Evolutionary conservation across 768 basidiomycete genomes (phyloP), one percentile per base, ranked within the genome.

Genomic region (Tulasnella sp.): DNA sequence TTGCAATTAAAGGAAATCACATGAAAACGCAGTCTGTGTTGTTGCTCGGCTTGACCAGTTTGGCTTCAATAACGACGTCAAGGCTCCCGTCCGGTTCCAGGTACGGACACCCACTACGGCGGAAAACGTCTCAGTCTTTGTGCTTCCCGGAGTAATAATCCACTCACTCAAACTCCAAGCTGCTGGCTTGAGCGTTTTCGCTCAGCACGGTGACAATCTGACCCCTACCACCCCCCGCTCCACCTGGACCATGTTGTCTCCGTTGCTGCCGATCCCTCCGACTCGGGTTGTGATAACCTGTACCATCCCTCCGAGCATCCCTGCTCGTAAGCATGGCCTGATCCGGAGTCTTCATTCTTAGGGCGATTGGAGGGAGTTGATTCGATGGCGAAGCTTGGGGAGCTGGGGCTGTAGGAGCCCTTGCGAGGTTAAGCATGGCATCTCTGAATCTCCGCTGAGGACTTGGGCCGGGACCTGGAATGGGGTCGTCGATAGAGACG

Each of bases 131-230:
- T 74, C 15, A 74, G 67, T 20, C 20, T 23, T 51, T 51, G 20
- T 3, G 20, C 23, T 32, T 61, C 29, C 5, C n/a, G 13, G 18
- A 5, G 15, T 40, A 39, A 32, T 37, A n/a, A 55, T 70, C 3
- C 2, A 78, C 77, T 48, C 73, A 78, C 77, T 78, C 77, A 51
- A 78, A 78, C 71, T 78, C 42, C n/a, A 78, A 29, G 20, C 42
- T 48, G 26, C 39, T 44, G 48, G 69, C 77, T n/a, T 77, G 67
- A 13, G 77, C 39, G 35, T 77, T 37, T n/a, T 77, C 70, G 42
- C 61, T 72, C 10, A 77, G 40, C 40, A 72, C 42, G n/a, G 29
- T n/a, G 6, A 26, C 40, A 18, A 70, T 77, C 29, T 42, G 77
- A 18, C 76, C 76, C 20, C 69, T 77, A 20, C 57, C 11, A 57